Evolutionary conservation across 2,329 filamentous ascomycete species (phyloP).

Genomic region (Scedosporium boydii): DNA sequence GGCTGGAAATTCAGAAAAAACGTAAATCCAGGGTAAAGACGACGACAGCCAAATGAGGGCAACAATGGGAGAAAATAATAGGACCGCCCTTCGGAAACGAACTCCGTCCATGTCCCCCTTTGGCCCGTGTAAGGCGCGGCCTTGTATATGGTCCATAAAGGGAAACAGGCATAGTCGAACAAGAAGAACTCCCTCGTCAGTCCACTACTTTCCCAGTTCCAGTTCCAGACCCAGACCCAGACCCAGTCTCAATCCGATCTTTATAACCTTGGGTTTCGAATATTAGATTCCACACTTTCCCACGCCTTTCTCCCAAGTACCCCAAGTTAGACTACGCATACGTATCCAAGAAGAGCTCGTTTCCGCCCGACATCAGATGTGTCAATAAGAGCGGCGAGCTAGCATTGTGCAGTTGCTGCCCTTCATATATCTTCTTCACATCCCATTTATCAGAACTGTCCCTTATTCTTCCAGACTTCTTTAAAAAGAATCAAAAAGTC

Average conservation of each 20-base stretch:
- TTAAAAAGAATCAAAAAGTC: background rate
- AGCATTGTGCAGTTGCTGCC: background rate
- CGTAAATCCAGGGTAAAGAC: background rate
- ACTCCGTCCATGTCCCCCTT: background rate
- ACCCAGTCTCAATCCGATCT: background rate
- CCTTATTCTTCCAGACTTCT: background rate
- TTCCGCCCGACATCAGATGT: slow-evolving; percentile 1
- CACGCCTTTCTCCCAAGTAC: background rate
- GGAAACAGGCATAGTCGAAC: background rate
- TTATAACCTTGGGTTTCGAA: background rate
- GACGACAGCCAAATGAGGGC: background rate
- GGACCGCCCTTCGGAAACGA: background rate
- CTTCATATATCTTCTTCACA: background rate
- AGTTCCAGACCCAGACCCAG: background rate
- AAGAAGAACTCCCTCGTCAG: background rate
- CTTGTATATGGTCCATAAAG: background rate
- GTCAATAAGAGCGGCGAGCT: background rate
- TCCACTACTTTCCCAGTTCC: too few species aligned
- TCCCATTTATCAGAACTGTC: background rate
- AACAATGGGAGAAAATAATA: background rate
- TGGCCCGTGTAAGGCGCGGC: background rate
- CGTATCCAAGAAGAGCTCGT: background rate
- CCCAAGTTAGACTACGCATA: background rate
- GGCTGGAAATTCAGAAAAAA: background rate
- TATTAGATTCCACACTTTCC: background rate